A percentile compares a stretch with the other conserved stretches of the same genome.
These are phyloP conservation scores for Moniliophthora roreri DNA, from an alignment of 1,284 basidiomycete species.

Conservation along the genomic window DNA sequence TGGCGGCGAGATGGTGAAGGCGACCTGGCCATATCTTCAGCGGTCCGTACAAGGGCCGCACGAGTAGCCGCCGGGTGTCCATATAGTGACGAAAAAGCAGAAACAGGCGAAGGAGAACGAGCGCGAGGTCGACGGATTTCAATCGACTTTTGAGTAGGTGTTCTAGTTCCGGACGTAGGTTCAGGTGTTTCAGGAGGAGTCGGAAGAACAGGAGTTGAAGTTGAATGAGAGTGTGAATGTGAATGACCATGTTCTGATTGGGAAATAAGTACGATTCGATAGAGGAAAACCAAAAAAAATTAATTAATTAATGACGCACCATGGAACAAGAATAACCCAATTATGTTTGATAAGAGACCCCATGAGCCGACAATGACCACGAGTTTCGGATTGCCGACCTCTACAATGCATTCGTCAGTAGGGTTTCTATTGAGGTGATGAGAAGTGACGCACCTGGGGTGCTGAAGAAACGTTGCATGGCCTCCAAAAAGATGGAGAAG, in stretches of 20 bases:
- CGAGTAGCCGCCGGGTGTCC: conserved; percentile 89
- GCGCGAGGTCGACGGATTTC: conserved; percentile 19
- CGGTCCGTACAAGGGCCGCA: conserved; percentile 85
- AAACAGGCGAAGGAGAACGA: conserved; percentile 48
- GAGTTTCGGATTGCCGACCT: conserved; percentile 86
- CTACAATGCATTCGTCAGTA: conserved; percentile 37
- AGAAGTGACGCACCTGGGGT: conserved; percentile 60
- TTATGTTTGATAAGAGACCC: conserved; percentile 89
- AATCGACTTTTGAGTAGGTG: conserved; percentile 34
- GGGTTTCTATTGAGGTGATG: conserved; percentile 1
- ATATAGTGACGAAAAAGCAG: conserved; percentile 43
- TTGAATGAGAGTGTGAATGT: conserved; percentile 34
- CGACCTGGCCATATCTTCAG: conserved; percentile 74
- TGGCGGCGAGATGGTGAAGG: conserved; percentile 39
- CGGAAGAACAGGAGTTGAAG: conserved; percentile 19
- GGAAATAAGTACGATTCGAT: conserved; percentile 7
- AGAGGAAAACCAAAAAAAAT: conserved; percentile 5
- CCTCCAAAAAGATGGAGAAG: conserved; percentile 94
- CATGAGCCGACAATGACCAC: conserved; percentile 94
- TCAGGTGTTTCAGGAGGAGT: conserved; percentile 24
- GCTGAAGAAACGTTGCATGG: conserved; percentile 86
- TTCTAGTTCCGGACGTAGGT: conserved; percentile 19
- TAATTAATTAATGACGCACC: too few relatives aligned
- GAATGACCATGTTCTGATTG: conserved; percentile 67
- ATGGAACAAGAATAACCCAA: conserved; percentile 97